Conservation (phyloP, 768 basidiomycete genomes). For the Antrodiella citrinella region DNA sequence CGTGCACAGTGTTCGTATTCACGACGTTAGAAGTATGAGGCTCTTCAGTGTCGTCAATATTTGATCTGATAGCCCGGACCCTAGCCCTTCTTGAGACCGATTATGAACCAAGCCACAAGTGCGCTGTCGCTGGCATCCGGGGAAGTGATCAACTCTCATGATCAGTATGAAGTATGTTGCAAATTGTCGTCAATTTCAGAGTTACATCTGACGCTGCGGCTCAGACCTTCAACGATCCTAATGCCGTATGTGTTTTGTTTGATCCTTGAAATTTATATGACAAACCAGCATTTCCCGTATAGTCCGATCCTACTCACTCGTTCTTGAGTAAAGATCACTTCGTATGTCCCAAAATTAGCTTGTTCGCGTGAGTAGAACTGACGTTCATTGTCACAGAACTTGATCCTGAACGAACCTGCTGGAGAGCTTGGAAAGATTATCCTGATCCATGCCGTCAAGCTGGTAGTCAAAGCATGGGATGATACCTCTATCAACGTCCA, state of each 20-base stretch:
- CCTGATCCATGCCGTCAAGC: conserved; percentile 56
- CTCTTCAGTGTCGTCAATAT: background rate
- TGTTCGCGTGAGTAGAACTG: too few species aligned
- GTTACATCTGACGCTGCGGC: background rate
- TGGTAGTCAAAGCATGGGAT: conserved; percentile 80
- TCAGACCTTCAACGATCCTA: conserved; percentile 71
- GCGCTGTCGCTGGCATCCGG: conserved; percentile 57
- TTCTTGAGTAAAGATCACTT: conserved; percentile 89
- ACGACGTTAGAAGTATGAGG: conserved; percentile 64
- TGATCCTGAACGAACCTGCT: conserved; percentile 78
- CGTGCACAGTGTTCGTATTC: conserved; percentile 65
- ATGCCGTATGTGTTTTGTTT: conserved; percentile 44
- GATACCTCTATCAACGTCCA: conserved; percentile 52
- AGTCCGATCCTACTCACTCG: conserved; percentile 86
- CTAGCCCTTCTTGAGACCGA: conserved; percentile 76
- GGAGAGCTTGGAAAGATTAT: conserved; percentile 65
- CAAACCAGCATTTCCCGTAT: too few species aligned
- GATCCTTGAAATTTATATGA: too few species aligned
- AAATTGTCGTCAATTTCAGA: background rate
- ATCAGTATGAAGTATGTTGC: conserved; percentile 64
- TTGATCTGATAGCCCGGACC: background rate
- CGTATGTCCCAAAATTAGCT: conserved; percentile 34
- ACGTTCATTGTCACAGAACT: conserved; percentile 42
- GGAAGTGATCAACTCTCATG: conserved; percentile 71
- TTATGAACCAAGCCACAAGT: conserved; percentile 61